Percentiles rank a stretch among this genome's conserved stretches.
Evolutionary conservation across 2,329 filamentous ascomycete genomes (phyloP).

Genomic region (Knoxdaviesia capensis): DNA sequence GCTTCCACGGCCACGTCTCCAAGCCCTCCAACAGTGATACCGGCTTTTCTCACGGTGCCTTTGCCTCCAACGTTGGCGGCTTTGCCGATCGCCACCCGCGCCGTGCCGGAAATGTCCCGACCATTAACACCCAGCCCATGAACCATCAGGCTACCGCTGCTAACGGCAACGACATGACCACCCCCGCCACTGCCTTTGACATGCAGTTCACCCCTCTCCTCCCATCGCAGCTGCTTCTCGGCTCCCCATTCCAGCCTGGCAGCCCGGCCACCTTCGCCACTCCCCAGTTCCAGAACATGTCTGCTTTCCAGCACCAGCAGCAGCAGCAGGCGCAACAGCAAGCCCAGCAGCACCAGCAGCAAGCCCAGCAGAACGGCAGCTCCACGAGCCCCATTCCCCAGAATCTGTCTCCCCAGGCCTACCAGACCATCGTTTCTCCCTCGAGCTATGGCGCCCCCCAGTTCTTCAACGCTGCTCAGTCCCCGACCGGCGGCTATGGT

Average conservation of each 20-base stretch:
- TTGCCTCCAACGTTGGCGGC: conserved; percentile 66
- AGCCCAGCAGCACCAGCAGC: conserved; percentile 29
- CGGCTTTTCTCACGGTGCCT: conserved; percentile 83
- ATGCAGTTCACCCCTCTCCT: conserved; percentile 98
- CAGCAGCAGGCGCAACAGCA: conserved; percentile 20
- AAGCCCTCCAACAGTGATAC: conserved; percentile 72
- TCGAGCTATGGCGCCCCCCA: conserved; percentile 66
- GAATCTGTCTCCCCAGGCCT: conserved; percentile 62
- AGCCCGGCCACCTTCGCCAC: conserved; percentile 79
- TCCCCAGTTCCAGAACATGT: conserved; percentile 76
- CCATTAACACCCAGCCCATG: conserved; percentile 55
- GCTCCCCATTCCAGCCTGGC: conserved; percentile 90
- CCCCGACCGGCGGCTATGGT: conserved; percentile 59
- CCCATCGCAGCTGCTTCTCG: conserved; percentile 82
- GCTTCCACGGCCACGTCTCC: conserved; percentile 49
- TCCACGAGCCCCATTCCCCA: conserved; percentile 58
- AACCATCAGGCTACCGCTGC: conserved; percentile 15
- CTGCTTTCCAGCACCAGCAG: conserved; percentile 45
- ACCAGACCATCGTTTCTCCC: conserved; percentile 70
- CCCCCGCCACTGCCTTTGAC: conserved; percentile 75
- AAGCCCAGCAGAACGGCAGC: conserved; percentile 37
- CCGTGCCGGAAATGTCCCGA: conserved; percentile 62
- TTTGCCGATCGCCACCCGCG: conserved; percentile 78
- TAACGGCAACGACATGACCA: conserved; percentile 54
- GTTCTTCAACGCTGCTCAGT: conserved; percentile 71